Base-by-base conservation (phyloP, 2,329 filamentous ascomycete species). In the Ilyonectria robusta region DNA sequence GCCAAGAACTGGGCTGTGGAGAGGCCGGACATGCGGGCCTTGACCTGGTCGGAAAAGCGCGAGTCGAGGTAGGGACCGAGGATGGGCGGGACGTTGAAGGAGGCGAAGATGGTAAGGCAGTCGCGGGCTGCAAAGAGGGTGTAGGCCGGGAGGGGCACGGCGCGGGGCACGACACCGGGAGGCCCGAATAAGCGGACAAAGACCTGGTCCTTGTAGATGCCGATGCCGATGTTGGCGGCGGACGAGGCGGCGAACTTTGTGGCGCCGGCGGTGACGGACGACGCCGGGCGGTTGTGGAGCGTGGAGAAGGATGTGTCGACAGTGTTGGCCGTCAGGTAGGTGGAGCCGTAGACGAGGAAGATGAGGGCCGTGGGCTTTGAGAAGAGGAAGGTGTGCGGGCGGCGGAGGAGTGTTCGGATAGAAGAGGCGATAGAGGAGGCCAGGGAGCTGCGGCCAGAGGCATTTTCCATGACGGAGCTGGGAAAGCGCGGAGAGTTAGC, bases 61-160 rank as follows among this genome's bases (percentile, higher is more conserved):
- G 86, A 81, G 15, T 86, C 88, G 21, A 97, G 83, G 6, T 84
- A 81, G 0, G 94, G 94, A 0, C 93, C 93, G 10, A 98, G 85
- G 2, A 96, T 77, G 0, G 93, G 89, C 0, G 95, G 95, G 2
- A 97, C 84, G 78, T 98, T 98, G 87, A 98, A 98, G 13, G 90
- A 93, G 5, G 94, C 94, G 79, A 97, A 97, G 75, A 97, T 94
- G 58, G 95, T 97, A 68, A 97, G 83, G 81, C 92, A 94, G 82
- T 98, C 95, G 74, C 95, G 90, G 62, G 92, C 78, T 3, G 93
- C 91, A 84, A 97, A 98, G 64, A 97, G 88, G 1, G 86, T 84
- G 81, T 94, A 96, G 9, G 91, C 93, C 1, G 92, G 84, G 35
- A 89, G 81, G 0, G 93, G 91, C 0, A 97, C 92, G 29, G 86